phyloP scores from a whole-genome alignment of 108 stramenopile genomes.

The Fragilariopsis cylindrus region DNA sequence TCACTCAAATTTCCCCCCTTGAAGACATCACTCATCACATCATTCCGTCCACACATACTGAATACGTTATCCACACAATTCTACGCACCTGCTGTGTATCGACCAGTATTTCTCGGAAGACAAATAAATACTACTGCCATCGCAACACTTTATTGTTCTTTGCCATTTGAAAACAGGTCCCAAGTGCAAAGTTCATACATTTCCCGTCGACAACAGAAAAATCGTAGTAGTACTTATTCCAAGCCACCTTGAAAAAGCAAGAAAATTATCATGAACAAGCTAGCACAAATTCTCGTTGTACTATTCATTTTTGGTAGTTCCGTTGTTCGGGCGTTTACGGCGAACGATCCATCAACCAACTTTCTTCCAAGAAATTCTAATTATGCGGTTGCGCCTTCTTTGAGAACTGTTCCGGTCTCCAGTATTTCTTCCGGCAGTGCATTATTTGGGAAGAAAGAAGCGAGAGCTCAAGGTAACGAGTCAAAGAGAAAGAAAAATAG shows the following conservation, averaged over 20 bases:
- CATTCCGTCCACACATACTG: not conserved
- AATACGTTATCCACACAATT: not conserved
- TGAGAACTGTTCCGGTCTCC: too few relatives aligned
- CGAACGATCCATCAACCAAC: not conserved
- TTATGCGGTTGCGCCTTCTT: not conserved
- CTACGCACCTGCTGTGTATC: not conserved
- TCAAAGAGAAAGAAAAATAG: constrained; percentile 63
- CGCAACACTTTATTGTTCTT: not conserved
- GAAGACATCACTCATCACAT: not conserved
- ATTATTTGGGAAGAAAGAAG: constrained; percentile 81
- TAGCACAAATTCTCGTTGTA: not conserved
- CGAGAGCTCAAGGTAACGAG: constrained; percentile 73
- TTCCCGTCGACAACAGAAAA: not conserved
- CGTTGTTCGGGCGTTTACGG: constrained; percentile 1
- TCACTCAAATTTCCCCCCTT: not conserved
- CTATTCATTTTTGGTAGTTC: not conserved
- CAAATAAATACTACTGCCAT: not conserved
- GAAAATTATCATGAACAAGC: not conserved
- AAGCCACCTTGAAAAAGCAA: not conserved
- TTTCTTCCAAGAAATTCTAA: not conserved
- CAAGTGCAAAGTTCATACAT: not conserved
- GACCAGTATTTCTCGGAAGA: too few relatives aligned
- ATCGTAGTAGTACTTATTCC: not conserved
- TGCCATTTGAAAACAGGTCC: not conserved
- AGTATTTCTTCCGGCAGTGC: constrained; percentile 14